A percentile compares a stretch with the other conserved stretches of the same genome.
Evolutionary conservation across 768 basidiomycete species (phyloP).

Genomic region (Scleroderma bovista): DNA sequence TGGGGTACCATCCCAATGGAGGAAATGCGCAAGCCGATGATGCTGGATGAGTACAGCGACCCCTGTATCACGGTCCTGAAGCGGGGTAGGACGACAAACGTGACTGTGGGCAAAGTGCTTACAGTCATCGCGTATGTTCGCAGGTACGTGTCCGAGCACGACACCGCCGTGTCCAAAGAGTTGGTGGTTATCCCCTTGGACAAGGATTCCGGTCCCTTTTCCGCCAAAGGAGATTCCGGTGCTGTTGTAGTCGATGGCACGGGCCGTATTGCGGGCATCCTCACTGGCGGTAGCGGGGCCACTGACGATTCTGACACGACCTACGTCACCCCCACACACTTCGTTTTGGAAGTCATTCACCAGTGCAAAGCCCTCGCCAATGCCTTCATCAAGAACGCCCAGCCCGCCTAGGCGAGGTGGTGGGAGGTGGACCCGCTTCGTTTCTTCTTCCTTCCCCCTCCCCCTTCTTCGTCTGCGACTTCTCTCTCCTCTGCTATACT

Average conservation of each 20-base stretch:
- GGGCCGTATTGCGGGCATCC: constrained; percentile 25
- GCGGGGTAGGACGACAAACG: constrained; percentile 4
- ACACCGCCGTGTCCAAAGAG: constrained; percentile 5
- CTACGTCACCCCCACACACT: constrained; percentile 29
- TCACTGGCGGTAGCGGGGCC: constrained; percentile 25
- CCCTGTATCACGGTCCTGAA: constrained; percentile 13
- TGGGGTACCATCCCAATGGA: constrained; percentile 9
- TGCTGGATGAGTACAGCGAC: constrained; percentile 6
- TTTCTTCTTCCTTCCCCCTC: too few relatives aligned
- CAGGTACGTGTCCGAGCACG: not conserved
- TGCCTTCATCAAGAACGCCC: too few relatives aligned
- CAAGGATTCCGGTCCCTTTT: constrained; percentile 14
- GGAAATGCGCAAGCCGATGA: constrained; percentile 13
- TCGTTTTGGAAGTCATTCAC: too few relatives aligned
- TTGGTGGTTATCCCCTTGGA: constrained; percentile 5
- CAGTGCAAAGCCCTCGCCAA: too few relatives aligned
- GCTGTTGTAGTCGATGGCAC: constrained; percentile 11
- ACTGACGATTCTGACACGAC: constrained; percentile 23
- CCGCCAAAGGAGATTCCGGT: constrained; percentile 18
- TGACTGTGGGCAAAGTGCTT: constrained; percentile 8
- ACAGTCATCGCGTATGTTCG: constrained; percentile 8
- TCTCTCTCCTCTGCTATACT: too few relatives aligned
- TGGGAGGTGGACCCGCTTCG: too few relatives aligned
- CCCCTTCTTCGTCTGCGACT: too few relatives aligned
- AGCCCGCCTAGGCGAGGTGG: too few relatives aligned